Evolutionary conservation across 2,329 filamentous ascomycete genomes (phyloP).

Genomic region (Sporothrix phasma): DNA sequence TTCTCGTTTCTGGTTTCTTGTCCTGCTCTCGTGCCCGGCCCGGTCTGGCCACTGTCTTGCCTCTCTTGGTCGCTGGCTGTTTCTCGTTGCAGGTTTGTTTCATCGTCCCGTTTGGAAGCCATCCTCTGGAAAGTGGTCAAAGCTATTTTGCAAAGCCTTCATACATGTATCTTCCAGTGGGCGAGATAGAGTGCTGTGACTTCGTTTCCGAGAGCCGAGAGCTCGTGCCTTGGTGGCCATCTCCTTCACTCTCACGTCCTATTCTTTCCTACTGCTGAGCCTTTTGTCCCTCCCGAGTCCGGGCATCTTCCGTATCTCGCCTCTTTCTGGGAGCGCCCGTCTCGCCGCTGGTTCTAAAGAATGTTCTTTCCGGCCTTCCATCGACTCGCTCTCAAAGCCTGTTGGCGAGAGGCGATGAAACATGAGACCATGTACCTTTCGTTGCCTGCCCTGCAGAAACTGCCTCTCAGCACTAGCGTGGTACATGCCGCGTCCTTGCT

Average conservation of each 20-base stretch:
- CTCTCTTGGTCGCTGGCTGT: not conserved
- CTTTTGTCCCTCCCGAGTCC: not conserved
- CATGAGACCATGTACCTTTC: not conserved
- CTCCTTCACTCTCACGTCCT: not conserved
- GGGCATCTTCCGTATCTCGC: not conserved
- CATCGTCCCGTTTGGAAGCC: constrained; percentile 11
- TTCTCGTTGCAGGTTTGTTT: constrained; percentile 18
- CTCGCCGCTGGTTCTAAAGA: not conserved
- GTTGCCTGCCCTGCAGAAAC: not conserved
- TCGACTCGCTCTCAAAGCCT: not conserved
- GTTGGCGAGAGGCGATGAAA: not conserved
- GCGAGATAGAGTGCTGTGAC: not conserved
- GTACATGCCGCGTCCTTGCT: not conserved
- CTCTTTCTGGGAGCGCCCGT: not conserved
- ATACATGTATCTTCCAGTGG: not conserved
- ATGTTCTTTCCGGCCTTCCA: constrained; percentile 7
- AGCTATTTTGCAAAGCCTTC: too few relatives aligned
- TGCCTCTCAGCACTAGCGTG: not conserved
- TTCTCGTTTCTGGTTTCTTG: not conserved
- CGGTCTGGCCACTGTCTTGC: not conserved
- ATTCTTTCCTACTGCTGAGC: not conserved
- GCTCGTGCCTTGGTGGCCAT: not conserved
- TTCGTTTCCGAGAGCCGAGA: not conserved
- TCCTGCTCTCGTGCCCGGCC: not conserved
- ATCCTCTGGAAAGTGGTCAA: too few relatives aligned